Evolutionary conservation across 768 basidiomycete genomes (phyloP), one percentile per base, ranked within the genome.

Genomic region (Tulasnella sp.): DNA sequence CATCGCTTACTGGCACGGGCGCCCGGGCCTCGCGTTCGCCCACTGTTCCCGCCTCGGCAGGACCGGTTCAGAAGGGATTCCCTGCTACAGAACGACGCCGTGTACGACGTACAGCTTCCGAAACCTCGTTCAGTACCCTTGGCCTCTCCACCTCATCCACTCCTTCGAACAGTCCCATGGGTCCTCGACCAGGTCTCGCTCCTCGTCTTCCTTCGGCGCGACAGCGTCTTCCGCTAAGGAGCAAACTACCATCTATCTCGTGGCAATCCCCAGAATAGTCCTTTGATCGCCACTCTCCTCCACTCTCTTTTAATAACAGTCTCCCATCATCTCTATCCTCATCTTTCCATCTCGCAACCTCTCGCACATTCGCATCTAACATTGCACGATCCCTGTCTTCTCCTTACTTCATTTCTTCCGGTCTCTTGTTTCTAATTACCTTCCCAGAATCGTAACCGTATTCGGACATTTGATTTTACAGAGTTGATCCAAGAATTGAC

Each of bases 71-170:
- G 37, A 31, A 69, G 14, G 64, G 64, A 69, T 69, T 69, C 64
- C 48, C 69, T 31, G 44, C 84, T 40, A 83, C 83, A 31, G 87
- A 86, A 90, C 84, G 78, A 84, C 87, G 83, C 86, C 90, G 84
- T 37, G 82, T 82, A 12, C 88, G 93, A 80, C 88, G 94, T 79
- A 89, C 93, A 2, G 92, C 93, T 1, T 94, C 93, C 22, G 94
- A 95, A 83, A 72, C 79, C 22, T 75, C 72, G 20, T 80, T 80
- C 72, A 34, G 22, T 18, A 80, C 50, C 12, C 77, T 78, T 20
- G 77, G 77, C 24, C 77, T 78, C 16, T 69, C 64, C 64, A 69
- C 64, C 64, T 69, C 64, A n/a, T 78, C 77, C 50, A 78, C 77
- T 9, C 50, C 41, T 41, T 60, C 54, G 12, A 77, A 77, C 76